phyloP scores from a whole-genome alignment of 164 flowering plant genomes.

The Magnolia kwangsiensis region DNA sequence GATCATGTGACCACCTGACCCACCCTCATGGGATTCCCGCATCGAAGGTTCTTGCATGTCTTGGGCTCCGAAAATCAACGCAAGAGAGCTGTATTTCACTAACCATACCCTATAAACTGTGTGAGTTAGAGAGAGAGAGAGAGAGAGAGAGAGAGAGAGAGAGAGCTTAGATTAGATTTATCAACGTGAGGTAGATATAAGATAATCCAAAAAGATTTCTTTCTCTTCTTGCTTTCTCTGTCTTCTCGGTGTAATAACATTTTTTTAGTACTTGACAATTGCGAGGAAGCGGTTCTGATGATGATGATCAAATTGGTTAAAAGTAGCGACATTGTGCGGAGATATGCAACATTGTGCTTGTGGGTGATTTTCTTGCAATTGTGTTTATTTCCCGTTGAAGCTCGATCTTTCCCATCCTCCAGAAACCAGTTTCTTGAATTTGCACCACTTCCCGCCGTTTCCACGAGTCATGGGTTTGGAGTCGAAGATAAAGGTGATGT shows the following conservation, averaged over 20 bases:
- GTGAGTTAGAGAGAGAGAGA: conserved; percentile 5
- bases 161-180: neutral
- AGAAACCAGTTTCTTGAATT: conserved; percentile 23
- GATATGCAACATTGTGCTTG: conserved; percentile 21
- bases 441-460: conserved; percentile 17
- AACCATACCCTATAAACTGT: conserved; percentile 12
- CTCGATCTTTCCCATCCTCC: conserved; percentile 14
- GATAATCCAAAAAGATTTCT: neutral
- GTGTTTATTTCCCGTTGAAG: neutral
- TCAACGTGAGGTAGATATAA: neutral
- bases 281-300: neutral
- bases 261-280: neutral
- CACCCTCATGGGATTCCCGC: conserved; percentile 28
- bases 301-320: conserved; percentile 1
- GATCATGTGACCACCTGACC: conserved; percentile 41
- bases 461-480: conserved; percentile 1
- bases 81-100: too few relatives aligned
- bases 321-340: neutral
- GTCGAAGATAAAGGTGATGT: conserved; percentile 9
- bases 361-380: conserved; percentile 33
- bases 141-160: conserved; percentile 13
- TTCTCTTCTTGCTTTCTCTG: neutral
- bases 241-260: neutral
- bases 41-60: conserved; percentile 21
- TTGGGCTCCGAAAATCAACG: neutral